phyloP scores from a whole-genome alignment of 805 yeast genomes.

The Spathaspora boniae region DNA sequence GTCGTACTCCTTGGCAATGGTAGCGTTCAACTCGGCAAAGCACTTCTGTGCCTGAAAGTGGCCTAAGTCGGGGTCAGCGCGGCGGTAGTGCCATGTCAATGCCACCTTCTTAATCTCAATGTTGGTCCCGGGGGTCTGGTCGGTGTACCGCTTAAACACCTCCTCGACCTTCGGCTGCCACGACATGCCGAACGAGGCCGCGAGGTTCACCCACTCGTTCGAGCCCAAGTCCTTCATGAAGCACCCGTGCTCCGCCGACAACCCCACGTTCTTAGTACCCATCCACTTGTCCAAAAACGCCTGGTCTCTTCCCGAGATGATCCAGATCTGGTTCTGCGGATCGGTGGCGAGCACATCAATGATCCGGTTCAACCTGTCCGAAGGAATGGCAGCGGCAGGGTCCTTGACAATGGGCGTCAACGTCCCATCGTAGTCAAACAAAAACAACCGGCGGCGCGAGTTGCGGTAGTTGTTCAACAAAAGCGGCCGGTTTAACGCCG shows the following conservation, averaged over 20 bases:
- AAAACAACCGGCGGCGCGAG: conserved; percentile 68
- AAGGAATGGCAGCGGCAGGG: conserved; percentile 98
- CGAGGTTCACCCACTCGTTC: conserved; percentile 75
- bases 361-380: conserved; percentile 61
- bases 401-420: conserved; percentile 93
- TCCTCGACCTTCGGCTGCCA: conserved; percentile 87
- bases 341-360: conserved; percentile 63
- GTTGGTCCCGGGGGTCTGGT: conserved; percentile 84
- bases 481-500: conserved; percentile 73
- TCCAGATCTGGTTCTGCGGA: conserved; percentile 86
- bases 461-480: conserved; percentile 55
- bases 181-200: conserved; percentile 81
- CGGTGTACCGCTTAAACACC: conserved; percentile 72
- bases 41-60: conserved; percentile 77
- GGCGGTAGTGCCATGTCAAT: conserved; percentile 95
- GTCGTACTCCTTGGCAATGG: conserved; percentile 64
- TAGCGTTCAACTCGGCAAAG: conserved; percentile 50
- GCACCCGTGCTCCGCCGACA: conserved; percentile 97
- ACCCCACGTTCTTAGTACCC: conserved; percentile 69
- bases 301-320: conserved; percentile 94
- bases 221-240: conserved; percentile 74
- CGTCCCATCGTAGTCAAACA: conserved; percentile 97
- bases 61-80: conserved; percentile 93
- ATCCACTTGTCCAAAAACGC: conserved; percentile 84
- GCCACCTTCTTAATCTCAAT: conserved; percentile 91